Conservation (phyloP, 176 grass and related monocot species). For the Pontederia paniculata region DNA sequence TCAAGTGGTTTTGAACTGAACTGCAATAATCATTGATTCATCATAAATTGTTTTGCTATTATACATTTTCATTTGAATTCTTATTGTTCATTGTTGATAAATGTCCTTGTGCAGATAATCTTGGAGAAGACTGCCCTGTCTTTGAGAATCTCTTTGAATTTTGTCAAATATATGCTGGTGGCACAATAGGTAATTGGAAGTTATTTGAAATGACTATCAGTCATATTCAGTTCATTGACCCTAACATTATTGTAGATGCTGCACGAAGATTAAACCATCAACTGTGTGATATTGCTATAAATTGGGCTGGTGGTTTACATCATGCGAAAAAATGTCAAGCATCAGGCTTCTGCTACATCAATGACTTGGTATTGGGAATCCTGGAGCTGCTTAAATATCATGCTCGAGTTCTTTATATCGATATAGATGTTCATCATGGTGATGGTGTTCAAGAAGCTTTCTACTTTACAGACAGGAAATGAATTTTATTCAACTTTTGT, state of each 20-base stretch:
- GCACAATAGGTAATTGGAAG: constrained; percentile 77
- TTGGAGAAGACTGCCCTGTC: constrained; percentile 90
- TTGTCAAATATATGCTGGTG: constrained; percentile 97
- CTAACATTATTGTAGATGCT: constrained; percentile 60
- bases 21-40: not conserved
- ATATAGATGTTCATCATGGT: constrained; percentile 99
- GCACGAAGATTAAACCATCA: constrained; percentile 82
- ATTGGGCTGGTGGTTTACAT: constrained; percentile 93
- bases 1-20: too few relatives aligned
- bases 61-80: constrained; percentile 3
- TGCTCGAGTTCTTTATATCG: constrained; percentile 95
- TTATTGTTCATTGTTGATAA: not conserved
- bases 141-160: constrained; percentile 99
- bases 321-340: constrained; percentile 91
- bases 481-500: not conserved
- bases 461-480: constrained; percentile 92
- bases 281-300: constrained; percentile 86
- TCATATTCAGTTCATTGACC: constrained; percentile 16
- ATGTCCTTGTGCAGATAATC: constrained; percentile 47
- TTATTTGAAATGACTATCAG: not conserved
- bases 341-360: constrained; percentile 97
- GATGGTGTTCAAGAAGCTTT: constrained; percentile 98
- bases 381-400: constrained; percentile 92
- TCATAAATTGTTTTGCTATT: not conserved
- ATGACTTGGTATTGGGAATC: constrained; percentile 94